Evolutionary conservation across 306 rosid genomes (phyloP), one percentile per base, ranked within the genome.

Genomic region (Acacia crassicarpa): DNA sequence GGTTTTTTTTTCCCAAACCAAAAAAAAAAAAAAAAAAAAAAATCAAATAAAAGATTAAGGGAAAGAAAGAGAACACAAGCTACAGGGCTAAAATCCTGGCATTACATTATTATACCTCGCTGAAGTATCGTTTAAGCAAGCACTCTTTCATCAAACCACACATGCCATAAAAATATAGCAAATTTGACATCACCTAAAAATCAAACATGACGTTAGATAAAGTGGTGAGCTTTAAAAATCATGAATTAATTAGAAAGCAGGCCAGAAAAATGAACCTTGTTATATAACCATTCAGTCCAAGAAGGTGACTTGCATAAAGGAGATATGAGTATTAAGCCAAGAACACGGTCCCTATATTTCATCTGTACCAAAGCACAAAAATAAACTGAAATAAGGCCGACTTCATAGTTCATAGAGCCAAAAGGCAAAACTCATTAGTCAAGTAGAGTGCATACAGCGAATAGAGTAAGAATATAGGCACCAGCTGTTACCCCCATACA

Each of bases 401-500:
- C 43, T 40, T 43, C 54, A 69, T 41, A n/a, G 53, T 68, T 68
- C 76, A 83, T 2, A 65, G 2, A 14, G 61, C 25, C 25, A 7
- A 25, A 54, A 54, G 25, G 61, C 19, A 49, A 17, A 23, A 77
- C 45, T 75, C 74, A 71, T 62, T 44, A 77, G 61, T 77, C 78
- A 76, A 46, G 46, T 63, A 76, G 80, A 74, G 77, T 58, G 87
- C 99, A 22, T 95, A 95, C 99, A n/a, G 99, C 97, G 56, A 95
- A 95, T 61, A 95, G 87, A 13, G 94, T 83, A 48, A 95, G 97
- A 78, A 95, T 90, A 83, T 95, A 93, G 56, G 99, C 99, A 83
- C 99, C 98, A 6, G 98, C 98, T 14, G 99, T 95, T 73, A 93
- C 99, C 83, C 99, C 99, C 99, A 95, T 95, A 84, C 99, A 95